A percentile compares a stretch with the other conserved stretches of the same genome.
Evolutionary conservation across 2,329 filamentous ascomycete species (phyloP).

Genomic region (Scedosporium minutisporum): DNA sequence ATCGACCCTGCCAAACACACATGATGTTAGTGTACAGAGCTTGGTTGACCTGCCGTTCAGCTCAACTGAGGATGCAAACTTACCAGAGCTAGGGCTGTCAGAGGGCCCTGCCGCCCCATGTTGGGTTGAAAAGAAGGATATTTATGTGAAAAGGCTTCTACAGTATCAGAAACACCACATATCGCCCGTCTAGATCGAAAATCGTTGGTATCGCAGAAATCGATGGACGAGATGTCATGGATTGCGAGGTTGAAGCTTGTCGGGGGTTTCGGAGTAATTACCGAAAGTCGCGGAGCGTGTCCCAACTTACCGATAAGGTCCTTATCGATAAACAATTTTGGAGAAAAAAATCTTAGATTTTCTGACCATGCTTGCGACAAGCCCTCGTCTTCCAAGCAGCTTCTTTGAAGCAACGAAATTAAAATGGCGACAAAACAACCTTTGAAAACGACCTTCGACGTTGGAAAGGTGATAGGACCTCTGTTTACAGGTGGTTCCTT

Average conservation of each 20-base stretch:
- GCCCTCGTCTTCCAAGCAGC: background rate
- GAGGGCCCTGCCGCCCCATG: slow-evolving; percentile 46
- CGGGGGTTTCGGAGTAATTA: background rate
- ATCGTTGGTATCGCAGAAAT: slow-evolving; percentile 4
- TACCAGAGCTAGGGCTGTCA: slow-evolving; percentile 49
- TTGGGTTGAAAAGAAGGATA: slow-evolving; percentile 10
- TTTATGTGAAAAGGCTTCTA: background rate
- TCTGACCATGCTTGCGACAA: background rate
- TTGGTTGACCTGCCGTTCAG: too few species aligned
- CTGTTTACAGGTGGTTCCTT: slow-evolving; percentile 90
- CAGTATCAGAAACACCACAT: too few species aligned
- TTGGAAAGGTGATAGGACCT: slow-evolving; percentile 72
- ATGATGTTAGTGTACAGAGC: background rate
- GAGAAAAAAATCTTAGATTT: background rate
- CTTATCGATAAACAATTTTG: slow-evolving; percentile 8
- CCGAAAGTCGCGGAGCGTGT: background rate
- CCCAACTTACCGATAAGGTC: slow-evolving; percentile 8
- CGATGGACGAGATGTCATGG: background rate
- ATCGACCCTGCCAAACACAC: slow-evolving; percentile 36
- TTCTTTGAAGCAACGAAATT: background rate
- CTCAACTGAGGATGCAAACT: slow-evolving; percentile 11
- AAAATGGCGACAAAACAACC: slow-evolving; percentile 52
- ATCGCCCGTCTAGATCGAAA: background rate
- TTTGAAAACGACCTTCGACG: slow-evolving; percentile 82
- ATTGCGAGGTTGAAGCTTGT: background rate